Evolutionary conservation across 306 rosid genomes (phyloP), one percentile per base, ranked within the genome.

Genomic region (Macrotyloma uniflorum): DNA sequence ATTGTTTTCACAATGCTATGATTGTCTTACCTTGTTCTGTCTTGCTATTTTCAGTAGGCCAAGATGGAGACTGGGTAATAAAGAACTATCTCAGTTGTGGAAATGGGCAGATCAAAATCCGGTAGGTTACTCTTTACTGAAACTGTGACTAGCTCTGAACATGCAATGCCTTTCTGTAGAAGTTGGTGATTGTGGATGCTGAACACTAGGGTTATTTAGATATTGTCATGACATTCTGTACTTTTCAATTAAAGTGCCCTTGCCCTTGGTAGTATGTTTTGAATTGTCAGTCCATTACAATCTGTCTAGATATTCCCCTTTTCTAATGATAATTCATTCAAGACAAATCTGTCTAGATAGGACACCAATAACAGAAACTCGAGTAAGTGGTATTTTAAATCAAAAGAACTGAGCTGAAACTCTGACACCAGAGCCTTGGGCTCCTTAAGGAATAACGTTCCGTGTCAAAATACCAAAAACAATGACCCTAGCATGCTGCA

Each of bases 51-150:
- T 68, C 94, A 90, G 98, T 54, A 89, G 83, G 88, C 97, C 93
- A 45, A 90, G 92, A 82, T 94, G 97, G 97, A 90, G 98, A 85
- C 55, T 94, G 85, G 97, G 98, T 63, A 94, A 94, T 86, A 94
- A 88, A 89, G 98, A 94, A 80, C 89, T 94, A 76, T 90, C 98
- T 80, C 98, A 92, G 77, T 80, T 94, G 78, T 94, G 98, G 98
- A 94, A 92, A 83, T 94, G 97, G 97, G 92, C 98, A 30, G 98
- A 94, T 86, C 98, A 94, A 87, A 94, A 94, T 87, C 97, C 91
- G 85, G 98, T 94, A 79, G 14, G 91, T 83, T 59, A 67, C 66
- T 51, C 20, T 62, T 70, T 35, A 11, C 69, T 22, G 28, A 62
- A 18, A n/a, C 20, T 66, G 46, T 15, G 40, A 30, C 51, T 63